A percentile compares a stretch with the other conserved stretches of the same genome.
Evolutionary conservation across 2,329 filamentous ascomycete genomes (phyloP).

Genomic region (Fusarium sp.): DNA sequence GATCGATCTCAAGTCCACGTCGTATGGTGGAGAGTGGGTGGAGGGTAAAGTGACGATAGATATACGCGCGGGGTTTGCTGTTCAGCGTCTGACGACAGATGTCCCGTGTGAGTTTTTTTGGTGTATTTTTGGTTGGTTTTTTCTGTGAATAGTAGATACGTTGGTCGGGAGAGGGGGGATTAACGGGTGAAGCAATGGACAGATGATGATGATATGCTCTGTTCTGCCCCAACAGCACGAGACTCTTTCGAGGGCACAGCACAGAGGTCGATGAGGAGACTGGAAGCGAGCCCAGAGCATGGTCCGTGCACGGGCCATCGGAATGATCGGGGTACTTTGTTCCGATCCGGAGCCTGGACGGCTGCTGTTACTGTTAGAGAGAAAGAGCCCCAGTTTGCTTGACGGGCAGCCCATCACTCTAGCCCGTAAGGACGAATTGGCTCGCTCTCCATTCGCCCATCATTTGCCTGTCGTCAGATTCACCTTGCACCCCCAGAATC

Average conservation of each 20-base stretch:
- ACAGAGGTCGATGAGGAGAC: constrained; percentile 20
- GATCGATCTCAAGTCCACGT: constrained; percentile 28
- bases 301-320: constrained; percentile 38
- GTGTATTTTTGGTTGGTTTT: not conserved
- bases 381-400: constrained; percentile 21
- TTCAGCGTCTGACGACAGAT: not conserved
- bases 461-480: constrained; percentile 40
- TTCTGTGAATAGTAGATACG: constrained; percentile 8
- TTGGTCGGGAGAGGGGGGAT: constrained; percentile 3
- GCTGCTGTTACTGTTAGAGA: not conserved
- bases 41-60: constrained; percentile 25
- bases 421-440: constrained; percentile 43
- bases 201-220: constrained; percentile 23
- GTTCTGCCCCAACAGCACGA: constrained; percentile 26
- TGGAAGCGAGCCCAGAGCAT: constrained; percentile 9
- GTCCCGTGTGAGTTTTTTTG: not conserved
- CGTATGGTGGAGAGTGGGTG: constrained; percentile 32
- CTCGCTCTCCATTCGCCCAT: constrained; percentile 47
- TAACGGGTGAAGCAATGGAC: constrained; percentile 24
- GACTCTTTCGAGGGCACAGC: constrained; percentile 24
- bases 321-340: constrained; percentile 41
- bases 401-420: constrained; percentile 16
- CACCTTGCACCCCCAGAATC: constrained; percentile 40
- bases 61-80: constrained; percentile 18
- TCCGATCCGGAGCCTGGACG: constrained; percentile 28